Conservation (phyloP, 768 basidiomycete genomes). For the Hericium alpestre region DNA sequence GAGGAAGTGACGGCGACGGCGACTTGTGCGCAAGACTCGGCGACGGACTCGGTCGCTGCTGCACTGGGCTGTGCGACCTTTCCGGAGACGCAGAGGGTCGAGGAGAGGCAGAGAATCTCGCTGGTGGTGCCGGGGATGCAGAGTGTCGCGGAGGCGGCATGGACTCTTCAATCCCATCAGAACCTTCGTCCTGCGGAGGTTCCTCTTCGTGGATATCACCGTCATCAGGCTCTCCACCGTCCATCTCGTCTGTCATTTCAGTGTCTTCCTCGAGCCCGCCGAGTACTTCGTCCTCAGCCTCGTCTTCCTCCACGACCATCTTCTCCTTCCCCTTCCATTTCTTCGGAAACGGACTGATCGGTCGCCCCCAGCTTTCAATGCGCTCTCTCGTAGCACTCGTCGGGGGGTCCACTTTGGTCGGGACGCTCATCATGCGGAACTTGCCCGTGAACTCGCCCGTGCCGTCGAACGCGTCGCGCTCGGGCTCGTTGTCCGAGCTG, state of each 20-base stretch:
- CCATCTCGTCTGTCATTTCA: slow-evolving; percentile 1
- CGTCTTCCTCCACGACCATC: slow-evolving; percentile 17
- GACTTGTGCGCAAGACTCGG: too few relatives aligned
- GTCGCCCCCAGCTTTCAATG: slow-evolving; percentile 55
- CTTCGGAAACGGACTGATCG: slow-evolving; percentile 55
- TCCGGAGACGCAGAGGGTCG: too few relatives aligned
- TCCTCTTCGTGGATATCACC: slow-evolving; percentile 6
- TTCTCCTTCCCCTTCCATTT: slow-evolving; percentile 12
- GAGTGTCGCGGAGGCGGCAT: too few relatives aligned
- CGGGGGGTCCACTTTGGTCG: slow-evolving; percentile 57
- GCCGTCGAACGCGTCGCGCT: slow-evolving; percentile 23
- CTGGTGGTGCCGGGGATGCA: too few relatives aligned
- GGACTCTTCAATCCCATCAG: too few relatives aligned
- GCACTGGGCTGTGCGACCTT: too few relatives aligned
- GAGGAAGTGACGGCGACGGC: too few relatives aligned
- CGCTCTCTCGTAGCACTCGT: slow-evolving; percentile 40
- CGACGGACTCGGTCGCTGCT: too few relatives aligned
- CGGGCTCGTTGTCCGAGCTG: slow-evolving; percentile 15
- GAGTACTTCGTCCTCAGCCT: slow-evolving; percentile 14
- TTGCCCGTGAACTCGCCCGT: slow-evolving; percentile 61
- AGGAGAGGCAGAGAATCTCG: too few relatives aligned
- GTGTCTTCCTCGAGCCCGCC: too few relatives aligned
- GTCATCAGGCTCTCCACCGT: background rate
- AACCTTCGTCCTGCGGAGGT: background rate
- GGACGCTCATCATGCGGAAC: slow-evolving; percentile 44